Evolutionary conservation across 2,329 filamentous ascomycete genomes (phyloP), one percentile per base, ranked within the genome.

Genomic region (Geosmithia morbida): DNA sequence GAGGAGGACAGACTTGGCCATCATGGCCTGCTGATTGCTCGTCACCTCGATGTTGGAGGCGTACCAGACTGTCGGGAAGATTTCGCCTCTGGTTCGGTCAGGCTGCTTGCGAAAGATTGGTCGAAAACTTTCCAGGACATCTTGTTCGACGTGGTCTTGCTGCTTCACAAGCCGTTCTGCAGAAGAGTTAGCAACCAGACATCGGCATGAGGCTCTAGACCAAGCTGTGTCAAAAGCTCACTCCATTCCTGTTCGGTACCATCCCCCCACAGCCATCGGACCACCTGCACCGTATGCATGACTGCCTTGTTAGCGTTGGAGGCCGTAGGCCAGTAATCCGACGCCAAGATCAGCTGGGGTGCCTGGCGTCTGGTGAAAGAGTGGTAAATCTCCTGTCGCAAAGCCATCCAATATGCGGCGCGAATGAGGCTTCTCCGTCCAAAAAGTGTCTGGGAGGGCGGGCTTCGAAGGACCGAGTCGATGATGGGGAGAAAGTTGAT

Each of bases 351-450:
- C 41, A 67, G 58, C 51, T 66, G 62, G 0, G 64, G 64, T 1
- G 64, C 56, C 11, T 66, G 61, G 7, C 57, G 55, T 30, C 61
- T 59, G 2, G 63, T 67, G 39, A 67, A 64, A 0, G 64, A 66
- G 45, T 67, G 62, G 48, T 64, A 67, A 3, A 67, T 65, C 41
- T 67, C 64, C 46, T 67, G 64, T 26, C 64, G 48, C 18, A 67
- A 55, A 2, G 64, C 64, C 57, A 67, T 66, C 64, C 64, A 67
- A 47, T 67, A 67, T 7, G 64, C 59, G 1, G 64, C 64, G 41
- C 64, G 64, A 46, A 65, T 61, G 14, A 67, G 54, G 20, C 61
- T 60, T 30, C 62, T 53, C 20, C 56, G 57, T 1, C 59, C 58
- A 37, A 66, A 64, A n/a, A 64, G 56, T 17, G 61, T 56, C 46